Evolutionary conservation across 179 eudicot genomes (phyloP).

Genomic region (Kewa caespitosa): DNA sequence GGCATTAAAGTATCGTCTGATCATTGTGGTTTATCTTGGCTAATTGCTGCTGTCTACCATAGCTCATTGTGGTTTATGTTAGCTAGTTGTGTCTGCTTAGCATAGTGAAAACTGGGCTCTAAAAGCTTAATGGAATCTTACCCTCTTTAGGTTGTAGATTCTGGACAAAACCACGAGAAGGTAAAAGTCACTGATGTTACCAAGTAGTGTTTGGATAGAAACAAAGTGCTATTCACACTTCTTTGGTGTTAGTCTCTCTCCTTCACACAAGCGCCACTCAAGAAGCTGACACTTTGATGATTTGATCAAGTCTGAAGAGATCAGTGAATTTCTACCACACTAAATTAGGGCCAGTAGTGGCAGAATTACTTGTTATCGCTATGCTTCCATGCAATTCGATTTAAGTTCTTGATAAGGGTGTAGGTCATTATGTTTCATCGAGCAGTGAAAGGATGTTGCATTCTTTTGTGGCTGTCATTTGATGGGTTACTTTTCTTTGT

Average conservation of each 20-base stretch:
- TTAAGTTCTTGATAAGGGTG: neutral
- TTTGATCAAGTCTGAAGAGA: neutral
- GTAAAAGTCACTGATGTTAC: too few relatives aligned
- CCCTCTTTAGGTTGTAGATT: too few relatives aligned
- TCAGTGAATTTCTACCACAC: neutral
- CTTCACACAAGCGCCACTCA: neutral
- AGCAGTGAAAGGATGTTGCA: too few relatives aligned
- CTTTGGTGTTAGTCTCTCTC: neutral
- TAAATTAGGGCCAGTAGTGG: conserved; percentile 8
- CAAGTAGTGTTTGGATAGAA: neutral
- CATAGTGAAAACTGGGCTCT: too few relatives aligned
- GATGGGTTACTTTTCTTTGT: neutral
- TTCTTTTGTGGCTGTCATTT: neutral
- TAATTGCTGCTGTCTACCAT: too few relatives aligned
- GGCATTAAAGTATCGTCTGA: too few relatives aligned
- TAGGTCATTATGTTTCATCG: too few relatives aligned
- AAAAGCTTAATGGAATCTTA: too few relatives aligned
- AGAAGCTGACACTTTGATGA: neutral
- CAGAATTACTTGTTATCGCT: neutral
- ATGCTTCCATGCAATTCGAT: neutral
- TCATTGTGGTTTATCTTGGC: too few relatives aligned
- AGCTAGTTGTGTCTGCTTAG: too few relatives aligned
- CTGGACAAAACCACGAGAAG: too few relatives aligned
- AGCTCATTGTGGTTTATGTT: too few relatives aligned
- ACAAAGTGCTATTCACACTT: neutral